Evolutionary conservation across 1,284 basidiomycete genomes (phyloP).

Genomic region (Puccinia polysora): DNA sequence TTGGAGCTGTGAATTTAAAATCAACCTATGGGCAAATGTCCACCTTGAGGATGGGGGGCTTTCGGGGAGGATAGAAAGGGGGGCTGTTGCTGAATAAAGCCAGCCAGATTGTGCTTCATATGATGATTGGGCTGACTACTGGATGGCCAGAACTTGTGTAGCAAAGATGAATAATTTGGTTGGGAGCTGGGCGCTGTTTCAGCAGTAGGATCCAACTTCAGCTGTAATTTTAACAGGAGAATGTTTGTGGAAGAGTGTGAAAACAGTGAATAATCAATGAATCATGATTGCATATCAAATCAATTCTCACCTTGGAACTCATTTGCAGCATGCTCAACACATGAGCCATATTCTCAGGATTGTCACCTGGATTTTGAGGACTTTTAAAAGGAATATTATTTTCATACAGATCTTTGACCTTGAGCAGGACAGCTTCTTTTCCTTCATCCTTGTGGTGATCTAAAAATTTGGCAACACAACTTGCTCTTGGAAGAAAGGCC

Average conservation of each 20-base stretch:
- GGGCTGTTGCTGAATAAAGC: not conserved
- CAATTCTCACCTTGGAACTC: slow-evolving; percentile 37
- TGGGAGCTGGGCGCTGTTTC: not conserved
- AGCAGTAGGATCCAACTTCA: slow-evolving; percentile 8
- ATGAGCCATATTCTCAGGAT: slow-evolving; percentile 43
- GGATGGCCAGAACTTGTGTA: slow-evolving; percentile 1
- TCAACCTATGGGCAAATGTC: slow-evolving; percentile 6
- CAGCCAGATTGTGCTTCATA: not conserved
- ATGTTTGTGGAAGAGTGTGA: not conserved
- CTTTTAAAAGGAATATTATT: slow-evolving; percentile 11
- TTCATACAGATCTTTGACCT: not conserved
- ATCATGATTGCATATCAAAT: not conserved
- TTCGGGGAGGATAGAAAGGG: slow-evolving; percentile 2
- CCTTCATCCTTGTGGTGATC: slow-evolving; percentile 37
- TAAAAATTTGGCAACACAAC: slow-evolving; percentile 43
- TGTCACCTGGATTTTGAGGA: slow-evolving; percentile 17
- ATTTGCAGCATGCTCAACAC: slow-evolving; percentile 44
- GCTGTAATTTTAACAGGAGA: not conserved
- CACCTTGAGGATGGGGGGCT: not conserved
- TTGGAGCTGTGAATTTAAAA: too few species aligned
- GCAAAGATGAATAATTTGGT: not conserved
- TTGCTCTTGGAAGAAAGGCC: slow-evolving; percentile 17
- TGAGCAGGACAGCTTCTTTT: not conserved
- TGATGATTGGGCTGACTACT: not conserved
- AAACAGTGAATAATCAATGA: not conserved